These are phyloP conservation scores for Fusarium algeriense DNA, from an alignment of 2,329 filamentous ascomycete genomes.

Conservation along the genomic window DNA sequence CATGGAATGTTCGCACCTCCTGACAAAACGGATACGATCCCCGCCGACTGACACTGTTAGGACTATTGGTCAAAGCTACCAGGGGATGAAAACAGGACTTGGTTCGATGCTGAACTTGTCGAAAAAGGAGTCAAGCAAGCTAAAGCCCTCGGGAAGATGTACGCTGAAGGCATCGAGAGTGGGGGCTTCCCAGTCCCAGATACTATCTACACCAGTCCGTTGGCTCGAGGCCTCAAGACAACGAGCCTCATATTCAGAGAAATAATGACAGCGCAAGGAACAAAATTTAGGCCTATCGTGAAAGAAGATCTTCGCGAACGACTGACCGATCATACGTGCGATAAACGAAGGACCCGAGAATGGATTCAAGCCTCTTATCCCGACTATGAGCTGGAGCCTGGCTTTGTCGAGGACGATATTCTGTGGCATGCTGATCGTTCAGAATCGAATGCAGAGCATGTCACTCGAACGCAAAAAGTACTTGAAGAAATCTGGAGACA, in stretches of 20 bases:
- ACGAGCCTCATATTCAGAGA: neutral
- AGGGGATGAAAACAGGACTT: neutral
- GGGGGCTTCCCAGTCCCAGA: neutral
- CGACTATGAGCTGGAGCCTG: neutral
- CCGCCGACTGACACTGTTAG: neutral
- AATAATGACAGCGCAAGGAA: fast-evolving
- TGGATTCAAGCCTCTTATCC: neutral
- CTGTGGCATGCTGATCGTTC: neutral
- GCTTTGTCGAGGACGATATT: neutral
- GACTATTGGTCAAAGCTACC: neutral
- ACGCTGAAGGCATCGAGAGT: neutral
- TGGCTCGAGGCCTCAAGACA: neutral
- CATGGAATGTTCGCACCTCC: neutral
- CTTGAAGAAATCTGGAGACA: neutral
- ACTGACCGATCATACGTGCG: neutral
- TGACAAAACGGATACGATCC: fast-evolving
- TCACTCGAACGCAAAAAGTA: neutral
- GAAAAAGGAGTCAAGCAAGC: neutral
- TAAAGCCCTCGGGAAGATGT: neutral
- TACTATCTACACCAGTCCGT: neutral
- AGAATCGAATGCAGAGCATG: neutral
- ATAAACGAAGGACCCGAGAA: neutral
- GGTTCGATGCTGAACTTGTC: neutral
- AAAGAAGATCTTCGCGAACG: neutral
- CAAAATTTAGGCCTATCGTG: neutral